Conservation (phyloP, 2,329 filamentous ascomycete species). For the Thelonectria olida region DNA sequence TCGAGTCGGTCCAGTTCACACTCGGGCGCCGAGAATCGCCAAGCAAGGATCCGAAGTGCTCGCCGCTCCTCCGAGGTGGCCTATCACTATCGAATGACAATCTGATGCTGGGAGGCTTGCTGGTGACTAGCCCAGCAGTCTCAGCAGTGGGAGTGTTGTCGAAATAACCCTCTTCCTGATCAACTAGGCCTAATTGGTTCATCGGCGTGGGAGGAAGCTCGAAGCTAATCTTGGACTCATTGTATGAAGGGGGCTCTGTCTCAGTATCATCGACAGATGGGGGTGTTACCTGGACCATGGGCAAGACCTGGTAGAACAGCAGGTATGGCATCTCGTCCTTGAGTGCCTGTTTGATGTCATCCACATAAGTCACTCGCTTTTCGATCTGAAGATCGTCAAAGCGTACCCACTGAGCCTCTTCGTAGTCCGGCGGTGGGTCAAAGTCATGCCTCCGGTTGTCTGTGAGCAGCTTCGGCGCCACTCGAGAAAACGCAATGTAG, state of each 20-base stretch:
- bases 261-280: constrained; percentile 58
- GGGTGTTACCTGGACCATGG: constrained; percentile 75
- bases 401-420: constrained; percentile 83
- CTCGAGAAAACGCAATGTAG: constrained; percentile 86
- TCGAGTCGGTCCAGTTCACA: constrained; percentile 58
- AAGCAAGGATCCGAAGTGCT: constrained; percentile 47
- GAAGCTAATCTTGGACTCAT: constrained; percentile 58
- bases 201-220: constrained; percentile 43
- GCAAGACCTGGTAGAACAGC: constrained; percentile 93
- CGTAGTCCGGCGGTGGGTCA: constrained; percentile 71
- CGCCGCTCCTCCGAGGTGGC: constrained; percentile 57
- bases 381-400: constrained; percentile 85
- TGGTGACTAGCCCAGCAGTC: constrained; percentile 29
- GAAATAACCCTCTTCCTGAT: constrained; percentile 39
- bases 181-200: constrained; percentile 24
- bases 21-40: constrained; percentile 60
- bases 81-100: constrained; percentile 65
- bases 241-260: constrained; percentile 67
- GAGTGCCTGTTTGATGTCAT: constrained; percentile 80
- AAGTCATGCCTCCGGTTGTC: constrained; percentile 65
- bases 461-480: constrained; percentile 69
- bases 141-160: constrained; percentile 38
- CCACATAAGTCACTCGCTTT: constrained; percentile 77
- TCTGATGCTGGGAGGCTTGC: constrained; percentile 60
- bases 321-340: constrained; percentile 92